Conservation (phyloP, 768 basidiomycete species). For the Lentinula sp. region DNA sequence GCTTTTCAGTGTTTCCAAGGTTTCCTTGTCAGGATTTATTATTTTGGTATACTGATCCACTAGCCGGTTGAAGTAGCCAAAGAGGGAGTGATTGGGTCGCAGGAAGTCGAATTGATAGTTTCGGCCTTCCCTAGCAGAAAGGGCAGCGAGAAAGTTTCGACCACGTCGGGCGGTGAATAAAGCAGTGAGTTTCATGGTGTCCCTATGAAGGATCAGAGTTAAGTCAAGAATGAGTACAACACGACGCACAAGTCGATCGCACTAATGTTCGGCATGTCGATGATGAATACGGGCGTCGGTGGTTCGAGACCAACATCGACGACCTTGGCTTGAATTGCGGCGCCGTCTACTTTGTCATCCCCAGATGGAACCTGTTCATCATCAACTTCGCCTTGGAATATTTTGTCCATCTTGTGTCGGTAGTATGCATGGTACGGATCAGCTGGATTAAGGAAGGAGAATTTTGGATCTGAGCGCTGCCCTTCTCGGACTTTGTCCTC, state of each 20-base stretch:
- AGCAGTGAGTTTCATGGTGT: slow-evolving; percentile 94
- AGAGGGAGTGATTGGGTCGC: slow-evolving; percentile 91
- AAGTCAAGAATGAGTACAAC: slow-evolving; percentile 3
- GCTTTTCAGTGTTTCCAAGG: slow-evolving; percentile 62
- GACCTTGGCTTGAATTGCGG: slow-evolving; percentile 28
- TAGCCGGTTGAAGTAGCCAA: slow-evolving; percentile 94
- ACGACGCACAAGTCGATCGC: slow-evolving; percentile 82
- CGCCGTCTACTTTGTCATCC: slow-evolving; percentile 31
- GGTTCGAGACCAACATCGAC: slow-evolving; percentile 72
- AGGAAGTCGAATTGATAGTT: slow-evolving; percentile 99
- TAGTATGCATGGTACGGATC: slow-evolving; percentile 99
- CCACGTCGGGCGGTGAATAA: slow-evolving; percentile 93
- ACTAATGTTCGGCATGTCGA: slow-evolving; percentile 84
- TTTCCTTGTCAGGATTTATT: slow-evolving; percentile 75
- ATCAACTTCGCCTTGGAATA: slow-evolving; percentile 66
- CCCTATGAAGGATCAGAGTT: slow-evolving; percentile 40
- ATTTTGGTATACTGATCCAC: slow-evolving; percentile 95
- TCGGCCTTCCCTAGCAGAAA: slow-evolving; percentile 84
- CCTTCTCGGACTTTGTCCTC: slow-evolving; percentile 97
- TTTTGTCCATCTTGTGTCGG: slow-evolving; percentile 82
- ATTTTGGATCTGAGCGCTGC: slow-evolving; percentile 94
- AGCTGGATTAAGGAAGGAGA: slow-evolving; percentile 94
- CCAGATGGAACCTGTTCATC: slow-evolving; percentile 52
- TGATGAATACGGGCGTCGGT: slow-evolving; percentile 72
- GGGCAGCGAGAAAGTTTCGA: slow-evolving; percentile 73